These are phyloP conservation scores for Ascochyta fabae DNA, from an alignment of 2,329 filamentous ascomycete genomes.

Conservation along the genomic window DNA sequence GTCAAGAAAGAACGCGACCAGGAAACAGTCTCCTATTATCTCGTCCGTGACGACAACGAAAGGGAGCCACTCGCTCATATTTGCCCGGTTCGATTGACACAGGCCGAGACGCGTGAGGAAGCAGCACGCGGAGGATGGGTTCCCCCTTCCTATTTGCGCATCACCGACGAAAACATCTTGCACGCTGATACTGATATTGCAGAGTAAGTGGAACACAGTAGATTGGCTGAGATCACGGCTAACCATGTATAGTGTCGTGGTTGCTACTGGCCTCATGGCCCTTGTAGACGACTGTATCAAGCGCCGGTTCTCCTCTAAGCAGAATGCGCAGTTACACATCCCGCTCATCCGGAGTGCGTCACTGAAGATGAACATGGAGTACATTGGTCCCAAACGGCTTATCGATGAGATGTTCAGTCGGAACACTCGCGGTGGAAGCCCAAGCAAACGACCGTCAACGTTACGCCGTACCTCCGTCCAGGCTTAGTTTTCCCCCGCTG, in stretches of 20 bases:
- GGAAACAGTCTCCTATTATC: constrained; percentile 76
- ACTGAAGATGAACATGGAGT: constrained; percentile 65
- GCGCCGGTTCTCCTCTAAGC: constrained; percentile 70
- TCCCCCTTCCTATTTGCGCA: constrained; percentile 88
- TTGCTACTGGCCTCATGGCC: constrained; percentile 86
- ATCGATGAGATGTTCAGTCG: constrained; percentile 70
- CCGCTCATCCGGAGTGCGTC: constrained; percentile 58
- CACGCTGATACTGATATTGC: constrained; percentile 77
- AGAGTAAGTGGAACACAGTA: constrained; percentile 68
- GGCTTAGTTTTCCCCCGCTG: constrained; percentile 15
- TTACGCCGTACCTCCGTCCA: constrained; percentile 30
- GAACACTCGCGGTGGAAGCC: constrained; percentile 27
- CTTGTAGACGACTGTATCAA: constrained; percentile 93
- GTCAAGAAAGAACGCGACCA: constrained; percentile 66
- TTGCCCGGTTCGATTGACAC: constrained; percentile 77
- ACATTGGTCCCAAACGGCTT: constrained; percentile 66
- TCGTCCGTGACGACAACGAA: constrained; percentile 71
- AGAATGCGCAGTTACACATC: constrained; percentile 58
- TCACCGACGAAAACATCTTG: constrained; percentile 76
- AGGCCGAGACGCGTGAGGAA: constrained; percentile 73
- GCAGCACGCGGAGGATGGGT: constrained; percentile 85
- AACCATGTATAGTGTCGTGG: constrained; percentile 69
- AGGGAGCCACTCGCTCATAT: constrained; percentile 77
- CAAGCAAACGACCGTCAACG: constrained; percentile 37
- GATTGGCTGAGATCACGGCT: constrained; percentile 15